A percentile compares a stretch with the other conserved stretches of the same genome.
These are phyloP conservation scores for Yarrowia sp. DNA, from an alignment of 805 yeast genomes.

Conservation along the genomic window DNA sequence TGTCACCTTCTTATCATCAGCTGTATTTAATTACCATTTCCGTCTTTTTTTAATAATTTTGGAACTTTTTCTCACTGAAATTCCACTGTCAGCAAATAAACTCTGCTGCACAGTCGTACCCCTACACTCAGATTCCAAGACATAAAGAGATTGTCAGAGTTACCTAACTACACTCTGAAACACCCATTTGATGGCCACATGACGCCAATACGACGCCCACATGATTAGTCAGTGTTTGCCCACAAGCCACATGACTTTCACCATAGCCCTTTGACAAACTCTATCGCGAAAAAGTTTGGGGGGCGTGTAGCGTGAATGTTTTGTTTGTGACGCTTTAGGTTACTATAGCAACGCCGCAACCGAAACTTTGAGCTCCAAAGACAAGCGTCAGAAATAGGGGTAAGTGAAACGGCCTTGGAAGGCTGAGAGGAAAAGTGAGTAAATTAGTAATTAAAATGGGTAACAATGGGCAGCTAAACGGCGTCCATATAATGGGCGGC, in stretches of 20 bases:
- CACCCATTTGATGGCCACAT: too few species aligned
- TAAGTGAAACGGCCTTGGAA: constrained; percentile 14
- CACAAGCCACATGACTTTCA: constrained; percentile 1
- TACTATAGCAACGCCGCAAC: constrained; percentile 10
- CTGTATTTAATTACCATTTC: too few species aligned
- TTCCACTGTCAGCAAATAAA: background rate
- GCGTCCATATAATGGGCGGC: too few species aligned
- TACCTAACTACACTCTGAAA: too few species aligned
- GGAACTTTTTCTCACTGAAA: too few species aligned
- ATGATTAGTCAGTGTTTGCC: too few species aligned
- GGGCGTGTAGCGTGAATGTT: constrained; percentile 24
- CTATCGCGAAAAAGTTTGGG: constrained; percentile 19
- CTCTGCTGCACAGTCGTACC: background rate
- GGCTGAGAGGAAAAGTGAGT: background rate
- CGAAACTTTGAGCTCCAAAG: background rate
- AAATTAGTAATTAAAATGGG: too few species aligned
- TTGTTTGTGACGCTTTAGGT: constrained; percentile 21
- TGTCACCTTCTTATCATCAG: too few species aligned
- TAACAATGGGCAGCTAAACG: too few species aligned
- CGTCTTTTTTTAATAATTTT: too few species aligned
- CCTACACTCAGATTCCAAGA: background rate
- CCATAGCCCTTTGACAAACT: background rate
- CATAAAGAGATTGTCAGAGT: too few species aligned
- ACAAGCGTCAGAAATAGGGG: constrained; percentile 15
- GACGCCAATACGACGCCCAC: too few species aligned